These are phyloP conservation scores for Botryobasidium botryosum DNA, from an alignment of 768 basidiomycete species.

Conservation along the genomic window DNA sequence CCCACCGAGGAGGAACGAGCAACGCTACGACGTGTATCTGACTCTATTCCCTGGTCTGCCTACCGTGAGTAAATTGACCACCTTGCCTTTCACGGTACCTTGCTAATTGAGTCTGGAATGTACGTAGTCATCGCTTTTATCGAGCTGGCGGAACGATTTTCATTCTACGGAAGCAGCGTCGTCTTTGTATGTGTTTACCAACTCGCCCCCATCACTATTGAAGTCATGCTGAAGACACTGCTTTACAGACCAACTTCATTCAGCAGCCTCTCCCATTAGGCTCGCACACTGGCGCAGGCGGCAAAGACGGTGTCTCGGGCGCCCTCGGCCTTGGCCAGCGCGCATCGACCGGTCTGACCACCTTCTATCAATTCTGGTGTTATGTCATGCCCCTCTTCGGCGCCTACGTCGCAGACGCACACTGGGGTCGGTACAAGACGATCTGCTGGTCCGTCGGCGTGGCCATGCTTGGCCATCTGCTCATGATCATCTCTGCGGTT, in stretches of 20 bases:
- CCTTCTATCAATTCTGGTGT: constrained; percentile 17
- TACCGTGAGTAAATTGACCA: not conserved
- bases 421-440: constrained; percentile 20
- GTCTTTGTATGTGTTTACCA: not conserved
- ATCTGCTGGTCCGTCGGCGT: constrained; percentile 18
- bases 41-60: constrained; percentile 9
- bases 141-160: constrained; percentile 16
- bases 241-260: constrained; percentile 13
- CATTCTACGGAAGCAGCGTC: constrained; percentile 15
- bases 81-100: not conserved
- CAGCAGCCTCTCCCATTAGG: constrained; percentile 12
- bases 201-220: not conserved
- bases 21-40: not conserved
- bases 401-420: constrained; percentile 10
- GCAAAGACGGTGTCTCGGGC: constrained; percentile 6
- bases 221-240: constrained; percentile 3
- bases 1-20: not conserved
- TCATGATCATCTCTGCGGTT: constrained; percentile 14
- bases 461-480: constrained; percentile 13
- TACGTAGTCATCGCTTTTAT: constrained; percentile 11
- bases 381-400: constrained; percentile 12
- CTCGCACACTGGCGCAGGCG: constrained; percentile 11
- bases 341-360: constrained; percentile 11
- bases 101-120: not conserved
- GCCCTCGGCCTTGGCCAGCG: constrained; percentile 12